These are phyloP conservation scores for Amaranthus palmeri DNA, from an alignment of 148 eudicot genomes.

Conservation along the genomic window DNA sequence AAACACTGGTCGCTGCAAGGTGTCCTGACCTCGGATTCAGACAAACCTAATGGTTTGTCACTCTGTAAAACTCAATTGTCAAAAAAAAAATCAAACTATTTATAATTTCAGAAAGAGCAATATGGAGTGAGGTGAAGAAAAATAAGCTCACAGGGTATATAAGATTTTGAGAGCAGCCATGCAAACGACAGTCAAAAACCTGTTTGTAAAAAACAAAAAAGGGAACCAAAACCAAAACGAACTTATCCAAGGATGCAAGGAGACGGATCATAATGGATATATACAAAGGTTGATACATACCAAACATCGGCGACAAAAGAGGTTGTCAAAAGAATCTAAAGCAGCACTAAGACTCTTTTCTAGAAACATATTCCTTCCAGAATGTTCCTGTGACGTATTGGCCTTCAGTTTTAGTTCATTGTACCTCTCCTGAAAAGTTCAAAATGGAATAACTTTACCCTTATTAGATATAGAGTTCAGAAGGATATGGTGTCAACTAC, in stretches of 20 bases:
- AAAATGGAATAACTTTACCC: constrained; percentile 4
- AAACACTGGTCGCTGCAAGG: constrained; percentile 89
- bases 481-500: background rate
- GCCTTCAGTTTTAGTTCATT: constrained; percentile 49
- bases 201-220: constrained; percentile 25
- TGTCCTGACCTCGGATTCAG: constrained; percentile 54
- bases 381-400: constrained; percentile 24
- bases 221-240: background rate
- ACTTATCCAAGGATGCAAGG: background rate
- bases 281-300: constrained; percentile 32
- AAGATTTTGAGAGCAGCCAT: constrained; percentile 74
- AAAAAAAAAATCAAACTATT: constrained; percentile 13
- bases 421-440: constrained; percentile 60
- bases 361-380: constrained; percentile 30
- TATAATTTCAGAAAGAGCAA: constrained; percentile 7
- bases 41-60: constrained; percentile 49
- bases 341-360: constrained; percentile 67
- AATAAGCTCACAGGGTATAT: constrained; percentile 55
- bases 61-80: constrained; percentile 39
- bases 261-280: background rate
- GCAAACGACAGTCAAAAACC: constrained; percentile 92
- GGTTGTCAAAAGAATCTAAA: constrained; percentile 83
- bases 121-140: background rate
- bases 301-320: constrained; percentile 96
- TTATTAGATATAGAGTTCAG: background rate